Conservation (phyloP, 2,329 filamentous ascomycete genomes). For the Xylariaceae sp. region DNA sequence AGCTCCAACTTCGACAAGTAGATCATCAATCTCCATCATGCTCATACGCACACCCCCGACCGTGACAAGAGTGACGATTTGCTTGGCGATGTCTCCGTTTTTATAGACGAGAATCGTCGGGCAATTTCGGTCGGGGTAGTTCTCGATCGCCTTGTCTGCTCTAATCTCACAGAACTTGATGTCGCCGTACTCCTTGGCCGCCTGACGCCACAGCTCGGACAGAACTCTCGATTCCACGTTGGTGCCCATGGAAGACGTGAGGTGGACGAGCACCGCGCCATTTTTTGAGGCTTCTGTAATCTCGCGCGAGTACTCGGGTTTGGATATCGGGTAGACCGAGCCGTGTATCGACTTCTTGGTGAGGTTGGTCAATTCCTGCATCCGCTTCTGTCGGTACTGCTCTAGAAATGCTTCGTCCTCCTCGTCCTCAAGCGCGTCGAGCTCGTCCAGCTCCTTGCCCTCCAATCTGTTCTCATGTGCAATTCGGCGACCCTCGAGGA, state of each 20-base stretch:
- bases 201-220: slow-evolving; percentile 76
- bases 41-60: slow-evolving; percentile 65
- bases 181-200: slow-evolving; percentile 81
- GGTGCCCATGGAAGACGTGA: slow-evolving; percentile 68
- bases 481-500: slow-evolving; percentile 71
- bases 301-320: slow-evolving; percentile 84
- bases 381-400: slow-evolving; percentile 77
- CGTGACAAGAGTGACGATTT: slow-evolving; percentile 81
- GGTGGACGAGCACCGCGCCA: slow-evolving; percentile 64
- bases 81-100: slow-evolving; percentile 84
- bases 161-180: slow-evolving; percentile 97
- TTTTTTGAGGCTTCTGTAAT: slow-evolving; percentile 84
- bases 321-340: slow-evolving; percentile 86
- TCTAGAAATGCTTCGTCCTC: slow-evolving; percentile 92
- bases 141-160: slow-evolving; percentile 88
- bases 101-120: slow-evolving; percentile 90
- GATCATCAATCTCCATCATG: slow-evolving; percentile 67
- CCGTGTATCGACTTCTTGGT: slow-evolving; percentile 75
- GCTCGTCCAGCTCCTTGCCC: slow-evolving; percentile 88
- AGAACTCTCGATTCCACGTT: slow-evolving; percentile 82
- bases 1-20: slow-evolving; percentile 77
- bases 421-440: slow-evolving; percentile 88
- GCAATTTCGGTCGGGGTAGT: slow-evolving; percentile 90
- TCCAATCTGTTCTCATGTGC: slow-evolving; percentile 90
- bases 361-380: slow-evolving; percentile 71